Evolutionary conservation across 2,329 filamentous ascomycete genomes (phyloP).

Genomic region (Fusarium citri): DNA sequence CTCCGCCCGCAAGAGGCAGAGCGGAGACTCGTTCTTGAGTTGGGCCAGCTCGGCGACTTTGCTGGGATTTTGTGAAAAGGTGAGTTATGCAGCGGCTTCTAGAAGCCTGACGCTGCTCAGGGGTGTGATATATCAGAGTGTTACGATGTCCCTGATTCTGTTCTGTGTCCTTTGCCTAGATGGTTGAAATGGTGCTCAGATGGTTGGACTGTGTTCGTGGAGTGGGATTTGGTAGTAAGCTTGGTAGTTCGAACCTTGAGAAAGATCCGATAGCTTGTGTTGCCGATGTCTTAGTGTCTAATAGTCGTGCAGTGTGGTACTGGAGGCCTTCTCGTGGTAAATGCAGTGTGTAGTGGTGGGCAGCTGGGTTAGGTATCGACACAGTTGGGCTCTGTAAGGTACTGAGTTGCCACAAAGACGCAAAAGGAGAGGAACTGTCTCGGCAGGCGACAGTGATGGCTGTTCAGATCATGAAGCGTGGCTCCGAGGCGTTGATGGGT

Average conservation of each 20-base stretch:
- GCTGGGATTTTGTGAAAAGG: constrained; percentile 16
- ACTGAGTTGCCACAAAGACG: constrained; percentile 36
- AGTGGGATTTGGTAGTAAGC: constrained; percentile 2
- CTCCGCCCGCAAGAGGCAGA: constrained; percentile 58
- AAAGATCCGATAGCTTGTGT: constrained; percentile 7
- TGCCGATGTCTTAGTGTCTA: constrained; percentile 17
- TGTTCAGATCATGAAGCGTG: constrained; percentile 45
- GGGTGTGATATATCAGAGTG: constrained; percentile 27
- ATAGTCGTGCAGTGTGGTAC: constrained; percentile 24
- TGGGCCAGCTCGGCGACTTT: constrained; percentile 55
- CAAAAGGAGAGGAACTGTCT: constrained; percentile 47
- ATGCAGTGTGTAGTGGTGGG: constrained; percentile 39
- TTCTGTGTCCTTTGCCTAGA: constrained; percentile 12
- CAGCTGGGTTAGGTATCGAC: constrained; percentile 46
- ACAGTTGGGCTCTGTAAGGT: constrained; percentile 38
- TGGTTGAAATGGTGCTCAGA: background rate
- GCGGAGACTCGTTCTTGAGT: constrained; percentile 56
- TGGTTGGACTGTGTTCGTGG: constrained; percentile 5
- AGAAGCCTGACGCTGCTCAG: constrained; percentile 36
- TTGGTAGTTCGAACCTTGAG: constrained; percentile 3
- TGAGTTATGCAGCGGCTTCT: constrained; percentile 31
- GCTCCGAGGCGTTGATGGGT: constrained; percentile 48
- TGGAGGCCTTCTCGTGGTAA: constrained; percentile 33
- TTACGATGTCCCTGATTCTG: constrained; percentile 4
- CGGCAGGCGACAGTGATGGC: constrained; percentile 42